These are phyloP conservation scores for Geoglossum glabrum DNA, from an alignment of 495 filamentous ascomycete genomes.

Conservation along the genomic window DNA sequence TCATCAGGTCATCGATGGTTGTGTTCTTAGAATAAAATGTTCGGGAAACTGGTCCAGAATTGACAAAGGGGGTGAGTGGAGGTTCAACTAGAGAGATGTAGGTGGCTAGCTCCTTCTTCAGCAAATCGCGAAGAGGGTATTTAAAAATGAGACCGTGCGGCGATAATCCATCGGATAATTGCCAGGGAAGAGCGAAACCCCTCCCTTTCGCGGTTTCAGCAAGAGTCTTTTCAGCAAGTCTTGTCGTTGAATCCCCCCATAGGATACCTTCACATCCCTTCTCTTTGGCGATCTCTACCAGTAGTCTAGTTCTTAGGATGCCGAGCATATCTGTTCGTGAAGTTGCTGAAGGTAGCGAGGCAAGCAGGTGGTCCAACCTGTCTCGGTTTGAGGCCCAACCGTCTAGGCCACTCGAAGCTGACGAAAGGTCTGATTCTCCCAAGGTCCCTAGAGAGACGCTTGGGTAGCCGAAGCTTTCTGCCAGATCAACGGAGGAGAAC, in stretches of 20 bases:
- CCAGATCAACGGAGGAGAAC: slow-evolving; percentile 33
- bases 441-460: slow-evolving; percentile 18
- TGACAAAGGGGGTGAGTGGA: slow-evolving; percentile 30
- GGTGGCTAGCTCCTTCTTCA: slow-evolving; percentile 52
- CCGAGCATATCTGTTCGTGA: slow-evolving; percentile 53
- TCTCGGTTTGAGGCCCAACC: slow-evolving; percentile 13
- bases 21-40: slow-evolving; percentile 44
- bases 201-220: slow-evolving; percentile 79
- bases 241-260: slow-evolving; percentile 72
- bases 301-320: slow-evolving; percentile 46
- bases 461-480: slow-evolving; percentile 27
- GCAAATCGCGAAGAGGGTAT: slow-evolving; percentile 64
- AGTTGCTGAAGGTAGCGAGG: slow-evolving; percentile 43
- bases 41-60: slow-evolving; percentile 19
- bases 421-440: slow-evolving; percentile 11
- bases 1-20: slow-evolving; percentile 81
- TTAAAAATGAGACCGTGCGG: slow-evolving; percentile 38
- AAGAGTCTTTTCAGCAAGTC: slow-evolving; percentile 69
- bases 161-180: slow-evolving; percentile 50
- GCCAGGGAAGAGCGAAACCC: slow-evolving; percentile 63
- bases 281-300: slow-evolving; percentile 39
- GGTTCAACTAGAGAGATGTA: slow-evolving; percentile 34
- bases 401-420: slow-evolving; percentile 13
- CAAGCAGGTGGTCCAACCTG: slow-evolving; percentile 32
- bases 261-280: slow-evolving; percentile 46